These are phyloP conservation scores for Mycena rebaudengoi DNA, from an alignment of 768 basidiomycete genomes.

Conservation along the genomic window DNA sequence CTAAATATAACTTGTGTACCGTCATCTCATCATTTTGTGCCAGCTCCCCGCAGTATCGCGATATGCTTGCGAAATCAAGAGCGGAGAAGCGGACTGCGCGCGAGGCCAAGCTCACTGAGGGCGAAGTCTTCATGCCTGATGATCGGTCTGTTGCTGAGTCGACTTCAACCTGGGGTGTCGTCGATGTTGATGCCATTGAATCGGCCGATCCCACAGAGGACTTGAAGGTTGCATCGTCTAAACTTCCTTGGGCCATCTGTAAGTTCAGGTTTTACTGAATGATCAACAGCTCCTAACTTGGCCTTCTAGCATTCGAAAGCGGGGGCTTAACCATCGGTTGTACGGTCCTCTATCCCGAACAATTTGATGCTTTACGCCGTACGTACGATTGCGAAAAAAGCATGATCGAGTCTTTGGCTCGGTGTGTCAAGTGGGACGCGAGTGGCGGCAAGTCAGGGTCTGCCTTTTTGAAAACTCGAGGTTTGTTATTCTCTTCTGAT, in stretches of 20 bases:
- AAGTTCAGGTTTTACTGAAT: slow-evolving; percentile 35
- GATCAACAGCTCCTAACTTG: slow-evolving; percentile 13
- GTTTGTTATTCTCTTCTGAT: slow-evolving; percentile 47
- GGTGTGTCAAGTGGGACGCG: slow-evolving; percentile 96
- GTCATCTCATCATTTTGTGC: slow-evolving; percentile 18
- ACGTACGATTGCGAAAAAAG: slow-evolving; percentile 95
- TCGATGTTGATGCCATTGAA: slow-evolving; percentile 80
- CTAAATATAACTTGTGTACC: neutral
- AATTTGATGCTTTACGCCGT: slow-evolving; percentile 92
- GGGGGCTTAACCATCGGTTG: slow-evolving; percentile 92
- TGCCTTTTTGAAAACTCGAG: slow-evolving; percentile 94
- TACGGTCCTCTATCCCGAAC: slow-evolving; percentile 94
- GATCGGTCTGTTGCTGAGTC: slow-evolving; percentile 84
- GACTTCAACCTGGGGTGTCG: slow-evolving; percentile 91
- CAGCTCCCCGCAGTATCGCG: slow-evolving; percentile 85
- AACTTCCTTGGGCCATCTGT: slow-evolving; percentile 86
- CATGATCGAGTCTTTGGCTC: slow-evolving; percentile 91
- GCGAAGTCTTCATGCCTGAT: slow-evolving; percentile 93
- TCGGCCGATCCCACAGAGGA: slow-evolving; percentile 79
- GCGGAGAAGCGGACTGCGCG: slow-evolving; percentile 78
- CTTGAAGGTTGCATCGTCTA: slow-evolving; percentile 77
- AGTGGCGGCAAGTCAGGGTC: slow-evolving; percentile 97
- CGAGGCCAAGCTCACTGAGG: slow-evolving; percentile 65
- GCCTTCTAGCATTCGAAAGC: slow-evolving; percentile 84
- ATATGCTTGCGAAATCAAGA: slow-evolving; percentile 79